Conservation (phyloP, 441 rosid genomes). For the Isatis lusitanica region DNA sequence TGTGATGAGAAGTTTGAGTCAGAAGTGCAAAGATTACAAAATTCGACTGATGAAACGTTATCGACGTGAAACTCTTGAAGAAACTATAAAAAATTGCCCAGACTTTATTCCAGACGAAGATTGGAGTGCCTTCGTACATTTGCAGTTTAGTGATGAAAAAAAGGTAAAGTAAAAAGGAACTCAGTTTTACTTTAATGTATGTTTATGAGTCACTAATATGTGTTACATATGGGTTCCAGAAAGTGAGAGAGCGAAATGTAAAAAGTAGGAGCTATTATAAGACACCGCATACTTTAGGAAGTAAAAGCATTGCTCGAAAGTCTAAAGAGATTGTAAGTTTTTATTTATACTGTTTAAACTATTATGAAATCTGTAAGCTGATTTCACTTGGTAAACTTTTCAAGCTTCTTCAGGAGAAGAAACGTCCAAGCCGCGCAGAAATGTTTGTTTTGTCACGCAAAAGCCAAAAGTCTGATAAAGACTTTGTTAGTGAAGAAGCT, state of each 20-base stretch:
- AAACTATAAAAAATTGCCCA: background rate
- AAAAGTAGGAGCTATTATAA: background rate
- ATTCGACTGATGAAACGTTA: background rate
- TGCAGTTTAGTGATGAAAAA: background rate
- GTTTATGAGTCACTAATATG: background rate
- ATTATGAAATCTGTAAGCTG: background rate
- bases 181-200: background rate
- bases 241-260: background rate
- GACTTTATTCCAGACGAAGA: background rate
- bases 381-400: background rate
- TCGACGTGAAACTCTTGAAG: background rate
- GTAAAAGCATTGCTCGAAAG: background rate
- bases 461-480: background rate
- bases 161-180: background rate
- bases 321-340: background rate
- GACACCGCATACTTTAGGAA: slow-evolving; percentile 9
- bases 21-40: background rate
- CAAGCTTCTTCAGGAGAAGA: background rate
- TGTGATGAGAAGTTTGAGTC: background rate
- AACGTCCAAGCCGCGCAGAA: background rate
- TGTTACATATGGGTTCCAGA: background rate
- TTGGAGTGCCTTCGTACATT: background rate
- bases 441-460: background rate
- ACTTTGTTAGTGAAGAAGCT: background rate
- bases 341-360: background rate